Base-by-base conservation (phyloP, 192 early-diverging fungal species). In the Paraglomus brasilianum region DNA sequence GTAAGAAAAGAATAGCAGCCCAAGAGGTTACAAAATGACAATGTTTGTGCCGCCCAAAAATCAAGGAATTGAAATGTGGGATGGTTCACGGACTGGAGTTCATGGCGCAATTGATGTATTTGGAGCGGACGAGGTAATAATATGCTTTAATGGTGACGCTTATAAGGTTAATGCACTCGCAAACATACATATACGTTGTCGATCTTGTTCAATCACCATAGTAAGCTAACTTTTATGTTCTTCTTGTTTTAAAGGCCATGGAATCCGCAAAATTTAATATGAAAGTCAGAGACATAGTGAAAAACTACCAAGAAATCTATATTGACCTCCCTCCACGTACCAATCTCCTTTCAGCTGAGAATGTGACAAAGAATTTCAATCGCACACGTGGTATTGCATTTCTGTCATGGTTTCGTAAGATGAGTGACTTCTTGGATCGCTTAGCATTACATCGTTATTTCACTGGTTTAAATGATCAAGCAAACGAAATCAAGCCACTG, bases 1-100 rank as follows among this genome's bases (percentile, higher is more conserved):
- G 39, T 41, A 51, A 85, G 79, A 83, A 48, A 81, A 85, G 69
- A 73, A 82, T 58, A 69, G 79, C 57, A 84, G 73, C n/a, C 62
- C 72, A 36, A 71, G 81, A 57, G 89, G 89, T 10, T 90, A 91
- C 81, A 90, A 87, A 71, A 88, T 89, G 82, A 92, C 85, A 38
- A 83, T 97, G 85, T 97, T 93, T 85, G 91, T 93, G 2, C 82
- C 82, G n/a, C 88, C 92, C 5, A 87, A 87, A 70, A 90, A 89
- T 44, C 81, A 79, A 22, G 74, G 86, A 14, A 81, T 83, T 41
- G 93, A 96, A 74, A 78, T 92, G 58, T 98, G 96, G 96, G 96
- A 98, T 70, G 96, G 96, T 11, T 89, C 94, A 40, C 74, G 91
- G 42, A 88, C 89, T 9, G 96, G 95, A 6, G 53, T 94, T 0